Base-by-base conservation (phyloP, 202 grass and related monocot genomes). In the Thinopyrum obtusiflorum region DNA sequence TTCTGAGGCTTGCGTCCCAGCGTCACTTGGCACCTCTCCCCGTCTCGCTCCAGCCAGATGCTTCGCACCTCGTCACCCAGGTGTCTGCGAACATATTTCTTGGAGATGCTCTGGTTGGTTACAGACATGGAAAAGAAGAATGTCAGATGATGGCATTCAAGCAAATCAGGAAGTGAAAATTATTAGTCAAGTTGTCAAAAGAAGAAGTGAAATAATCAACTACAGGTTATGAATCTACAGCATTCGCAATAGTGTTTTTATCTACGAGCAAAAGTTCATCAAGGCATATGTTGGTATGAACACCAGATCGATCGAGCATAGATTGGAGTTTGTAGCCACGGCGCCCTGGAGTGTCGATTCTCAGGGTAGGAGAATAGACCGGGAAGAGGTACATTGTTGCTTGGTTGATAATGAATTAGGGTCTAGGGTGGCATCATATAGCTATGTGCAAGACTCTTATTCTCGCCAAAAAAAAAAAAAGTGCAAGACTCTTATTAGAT, bases 81-180 rank as follows among this genome's bases (percentile, higher is more conserved):
- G 57, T 85, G 18, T 13, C n/a, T n/a, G 23, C 7, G n/a, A 14
- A 39, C 61, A 53, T 85, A 85, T n/a, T 73, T 35, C 42, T 53
- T 73, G 28, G 67, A 78, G n/a, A 89, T 76, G 73, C 7, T 7
- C 55, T 77, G 64, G 57, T 76, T 33, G 72, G 57, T 76, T 33
- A 32, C 27, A 21, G 9, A 32, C 31, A 5, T 3, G 29, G 9
- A 53, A 60, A 76, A 76, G 17, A 32, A 76, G 12, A 11, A 29
- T 66, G 39, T 67, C 14, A 14, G n/a, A 18, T 20, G 73, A 47
- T 68, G 31, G 7, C 0, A 1, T 36, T 36, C 65, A n/a, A 68
- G 31, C 8, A n/a, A 68, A 68, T n/a, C 27, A 36, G 8, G 3
- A 36, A 11, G 17, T 36, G 65, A n/a, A 36, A n/a, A 53, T 20